Conservation (phyloP, 306 rosid species). For the Acmispon strigosus region DNA sequence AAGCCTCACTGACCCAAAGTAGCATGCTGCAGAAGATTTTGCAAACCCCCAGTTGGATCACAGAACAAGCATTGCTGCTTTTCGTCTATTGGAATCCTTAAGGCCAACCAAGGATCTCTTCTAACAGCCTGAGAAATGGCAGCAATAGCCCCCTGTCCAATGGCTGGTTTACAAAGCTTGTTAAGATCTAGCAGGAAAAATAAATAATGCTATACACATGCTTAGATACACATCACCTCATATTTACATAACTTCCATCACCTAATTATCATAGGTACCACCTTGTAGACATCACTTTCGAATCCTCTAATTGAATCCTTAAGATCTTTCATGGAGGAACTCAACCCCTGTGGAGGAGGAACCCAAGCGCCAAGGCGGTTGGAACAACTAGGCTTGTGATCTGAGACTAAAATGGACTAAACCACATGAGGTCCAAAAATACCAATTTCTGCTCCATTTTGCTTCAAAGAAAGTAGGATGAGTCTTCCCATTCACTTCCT, state of each 20-base stretch:
- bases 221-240: neutral
- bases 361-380: neutral
- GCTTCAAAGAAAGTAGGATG: neutral
- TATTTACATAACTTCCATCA: neutral
- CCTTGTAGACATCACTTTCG: neutral
- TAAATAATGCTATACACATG: neutral
- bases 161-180: slow-evolving; percentile 36
- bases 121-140: slow-evolving; percentile 49
- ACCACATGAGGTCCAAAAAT: neutral
- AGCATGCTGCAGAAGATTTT: slow-evolving; percentile 48
- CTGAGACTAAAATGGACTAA: neutral
- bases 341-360: neutral
- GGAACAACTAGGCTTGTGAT: neutral
- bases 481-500: slow-evolving; percentile 11
- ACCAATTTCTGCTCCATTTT: slow-evolving; percentile 3
- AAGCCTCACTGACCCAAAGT: slow-evolving; percentile 55
- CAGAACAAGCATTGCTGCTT: slow-evolving; percentile 48
- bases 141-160: slow-evolving; percentile 53
- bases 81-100: too few relatives aligned
- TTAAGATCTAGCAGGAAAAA: slow-evolving; percentile 38
- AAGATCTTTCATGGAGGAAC: neutral
- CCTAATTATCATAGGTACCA: too few relatives aligned
- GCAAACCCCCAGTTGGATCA: slow-evolving; percentile 42
- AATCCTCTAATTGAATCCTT: slow-evolving; percentile 17
- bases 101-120: slow-evolving; percentile 46